These are phyloP conservation scores for Kwoniella mangroviensis DNA, from an alignment of 768 basidiomycete genomes.

Conservation along the genomic window DNA sequence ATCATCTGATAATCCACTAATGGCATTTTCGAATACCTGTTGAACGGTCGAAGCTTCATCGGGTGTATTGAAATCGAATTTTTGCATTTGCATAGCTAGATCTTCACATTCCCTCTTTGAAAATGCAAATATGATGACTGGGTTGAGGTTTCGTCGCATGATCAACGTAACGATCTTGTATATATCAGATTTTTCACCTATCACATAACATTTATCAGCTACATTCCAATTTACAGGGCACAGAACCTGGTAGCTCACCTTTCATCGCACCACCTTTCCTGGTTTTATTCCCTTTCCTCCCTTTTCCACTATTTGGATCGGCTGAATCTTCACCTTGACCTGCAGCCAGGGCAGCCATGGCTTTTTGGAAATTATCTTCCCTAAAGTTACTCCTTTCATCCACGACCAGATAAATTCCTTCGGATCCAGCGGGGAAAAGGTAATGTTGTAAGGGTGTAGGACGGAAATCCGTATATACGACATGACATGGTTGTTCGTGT, in stretches of 20 bases:
- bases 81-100: slow-evolving; percentile 87
- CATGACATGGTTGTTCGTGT: slow-evolving; percentile 97
- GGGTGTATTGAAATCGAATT: slow-evolving; percentile 89
- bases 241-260: slow-evolving; percentile 62
- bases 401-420: slow-evolving; percentile 97
- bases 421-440: slow-evolving; percentile 93
- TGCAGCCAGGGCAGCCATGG: slow-evolving; percentile 91
- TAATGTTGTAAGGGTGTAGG: slow-evolving; percentile 98
- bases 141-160: slow-evolving; percentile 95
- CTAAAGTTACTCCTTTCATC: slow-evolving; percentile 97
- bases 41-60: slow-evolving; percentile 87
- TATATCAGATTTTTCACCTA: slow-evolving; percentile 71
- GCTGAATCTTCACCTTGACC: slow-evolving; percentile 88
- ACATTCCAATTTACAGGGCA: neutral
- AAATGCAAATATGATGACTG: slow-evolving; percentile 97
- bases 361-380: slow-evolving; percentile 96
- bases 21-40: slow-evolving; percentile 92
- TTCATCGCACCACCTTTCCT: slow-evolving; percentile 93
- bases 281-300: slow-evolving; percentile 89
- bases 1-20: slow-evolving; percentile 81
- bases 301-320: slow-evolving; percentile 79
- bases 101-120: slow-evolving; percentile 97
- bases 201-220: slow-evolving; percentile 3
- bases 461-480: slow-evolving; percentile 98
- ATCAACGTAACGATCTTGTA: slow-evolving; percentile 98